These are phyloP conservation scores for Albatrellus sp. DNA, from an alignment of 1,284 basidiomycete genomes.

Conservation along the genomic window DNA sequence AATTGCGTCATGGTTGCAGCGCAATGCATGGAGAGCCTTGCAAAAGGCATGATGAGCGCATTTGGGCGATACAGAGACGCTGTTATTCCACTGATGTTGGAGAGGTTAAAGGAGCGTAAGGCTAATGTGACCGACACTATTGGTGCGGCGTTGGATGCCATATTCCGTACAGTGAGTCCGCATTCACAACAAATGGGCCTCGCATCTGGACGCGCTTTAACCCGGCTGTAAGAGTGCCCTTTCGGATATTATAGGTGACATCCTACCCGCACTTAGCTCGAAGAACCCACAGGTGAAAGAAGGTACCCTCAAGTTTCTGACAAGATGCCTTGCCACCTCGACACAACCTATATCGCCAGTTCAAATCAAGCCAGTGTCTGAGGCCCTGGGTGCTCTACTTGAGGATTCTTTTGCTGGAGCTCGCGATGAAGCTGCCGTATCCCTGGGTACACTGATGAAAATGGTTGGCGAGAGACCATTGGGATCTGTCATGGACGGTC, in stretches of 20 bases:
- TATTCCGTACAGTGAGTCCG: conserved; percentile 68
- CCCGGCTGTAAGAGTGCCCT: conserved; percentile 51
- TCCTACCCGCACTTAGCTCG: conserved; percentile 66
- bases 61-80: conserved; percentile 72
- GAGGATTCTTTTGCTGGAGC: conserved; percentile 89
- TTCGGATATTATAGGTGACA: conserved; percentile 76
- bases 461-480: conserved; percentile 93
- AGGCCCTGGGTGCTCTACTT: conserved; percentile 65
- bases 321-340: conserved; percentile 67
- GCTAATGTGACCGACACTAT: conserved; percentile 83
- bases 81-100: conserved; percentile 73
- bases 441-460: conserved; percentile 90
- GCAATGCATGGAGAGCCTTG: conserved; percentile 76
- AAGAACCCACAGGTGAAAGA: conserved; percentile 99
- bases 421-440: conserved; percentile 79
- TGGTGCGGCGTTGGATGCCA: conserved; percentile 79
- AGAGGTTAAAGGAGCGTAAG: conserved; percentile 93
- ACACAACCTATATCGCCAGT: conserved; percentile 55
- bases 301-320: conserved; percentile 82
- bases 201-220: conserved; percentile 13
- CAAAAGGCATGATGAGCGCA: conserved; percentile 64
- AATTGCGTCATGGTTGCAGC: conserved; percentile 91
- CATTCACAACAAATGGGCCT: conserved; percentile 1
- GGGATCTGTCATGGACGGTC: conserved; percentile 76
- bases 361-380: conserved; percentile 80